Base-by-base conservation (phyloP, 768 basidiomycete species). In the Amanita inopinata region DNA sequence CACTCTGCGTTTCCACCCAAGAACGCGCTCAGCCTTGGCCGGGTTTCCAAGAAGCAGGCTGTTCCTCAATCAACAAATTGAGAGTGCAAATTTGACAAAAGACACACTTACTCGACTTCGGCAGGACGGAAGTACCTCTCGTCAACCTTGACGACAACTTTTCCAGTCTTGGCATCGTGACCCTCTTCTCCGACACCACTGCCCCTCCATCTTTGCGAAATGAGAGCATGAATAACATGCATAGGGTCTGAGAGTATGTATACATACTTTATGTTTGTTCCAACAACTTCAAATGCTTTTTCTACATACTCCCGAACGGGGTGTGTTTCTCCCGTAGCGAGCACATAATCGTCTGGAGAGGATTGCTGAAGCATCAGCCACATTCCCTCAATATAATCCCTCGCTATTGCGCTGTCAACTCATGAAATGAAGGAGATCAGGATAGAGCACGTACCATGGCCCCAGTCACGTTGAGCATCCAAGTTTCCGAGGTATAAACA, bases 381-480 rank as follows among this genome's bases (percentile, higher is more conserved):
- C 93, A 96, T 96, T 30, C 93, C 93, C 63, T 97, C 93, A 7
- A 96, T 84, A 59, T 94, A 96, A 59, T 90, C 86, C 46, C 76
- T 78, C 38, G 85, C 85, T 87, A 46, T 15, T 25, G 50, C 52
- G 17, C 30, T 34, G 31, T 28, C 19, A 33, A 38, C 18, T 18
- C 31, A 31, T 43, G 22, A 40, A n/a, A 31, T 18, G n/a, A 18
- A 33, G 6, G 37, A 11, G 18, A 38, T 23, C 20, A 33, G 37
- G n/a, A 3, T 24, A 10, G 17, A 37, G 23, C 12, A 63, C 76
- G 40, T 46, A 88, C 86, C 92, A 62, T 98, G 93, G 53, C 93
- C 93, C 93, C 93, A 98, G 61, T 98, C 93, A 62, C 93, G 88
- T 61, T 83, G 78, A 6, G 94, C 86, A 61, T 96, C 92, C 46